Conservation (phyloP, 1,284 basidiomycete species). For the Ustilago nuda region DNA sequence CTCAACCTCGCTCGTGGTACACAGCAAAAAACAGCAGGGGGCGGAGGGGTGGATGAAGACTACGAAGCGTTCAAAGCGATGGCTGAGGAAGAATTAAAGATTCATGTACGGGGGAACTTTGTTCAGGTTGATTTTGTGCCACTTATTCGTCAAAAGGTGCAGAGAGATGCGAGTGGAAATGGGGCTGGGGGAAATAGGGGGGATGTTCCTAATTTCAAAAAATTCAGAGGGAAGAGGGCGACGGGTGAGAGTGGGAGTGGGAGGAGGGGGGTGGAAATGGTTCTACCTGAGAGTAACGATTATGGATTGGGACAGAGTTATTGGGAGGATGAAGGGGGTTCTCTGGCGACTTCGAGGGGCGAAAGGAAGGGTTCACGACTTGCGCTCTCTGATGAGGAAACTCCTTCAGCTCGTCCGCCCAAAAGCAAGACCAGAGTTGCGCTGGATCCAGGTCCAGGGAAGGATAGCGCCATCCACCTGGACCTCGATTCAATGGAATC, state of each 20-base stretch:
- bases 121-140: conserved; percentile 65
- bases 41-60: conserved; percentile 39
- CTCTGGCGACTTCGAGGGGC: conserved; percentile 1
- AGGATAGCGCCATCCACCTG: conserved; percentile 21
- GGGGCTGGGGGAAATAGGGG: not conserved
- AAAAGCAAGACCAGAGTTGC: conserved; percentile 10
- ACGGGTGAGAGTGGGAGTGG: not conserved
- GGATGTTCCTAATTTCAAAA: conserved; percentile 45
- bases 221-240: conserved; percentile 34
- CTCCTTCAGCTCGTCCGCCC: not conserved
- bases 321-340: conserved; percentile 18
- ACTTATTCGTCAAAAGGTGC: conserved; percentile 34
- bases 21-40: not conserved
- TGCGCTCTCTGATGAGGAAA: conserved; percentile 18
- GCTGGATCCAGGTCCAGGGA: conserved; percentile 23
- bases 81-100: conserved; percentile 53
- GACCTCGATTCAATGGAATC: conserved; percentile 38
- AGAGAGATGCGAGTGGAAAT: not conserved
- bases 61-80: conserved; percentile 54
- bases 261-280: conserved; percentile 19
- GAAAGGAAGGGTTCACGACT: not conserved
- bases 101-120: conserved; percentile 59
- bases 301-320: conserved; percentile 43
- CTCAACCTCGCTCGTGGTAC: not conserved
- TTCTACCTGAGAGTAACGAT: conserved; percentile 38